Percentiles rank a stretch among this genome's conserved stretches.
Conservation (phyloP, 148 eudicot species). For the Rhododendron ferrugineum region DNA sequence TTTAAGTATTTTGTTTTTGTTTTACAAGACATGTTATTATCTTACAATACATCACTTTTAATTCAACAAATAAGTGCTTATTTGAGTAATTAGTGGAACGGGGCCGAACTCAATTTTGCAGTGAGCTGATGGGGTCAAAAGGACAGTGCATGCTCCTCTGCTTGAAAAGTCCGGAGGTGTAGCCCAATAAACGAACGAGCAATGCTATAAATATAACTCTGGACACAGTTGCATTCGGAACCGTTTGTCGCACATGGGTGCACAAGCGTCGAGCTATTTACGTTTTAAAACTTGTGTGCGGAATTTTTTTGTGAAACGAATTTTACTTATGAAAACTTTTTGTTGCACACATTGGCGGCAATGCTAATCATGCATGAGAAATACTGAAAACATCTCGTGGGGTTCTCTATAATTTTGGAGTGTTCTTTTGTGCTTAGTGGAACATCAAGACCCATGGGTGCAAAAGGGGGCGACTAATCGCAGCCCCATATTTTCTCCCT, state of each 20-base stretch:
- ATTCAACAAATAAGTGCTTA: too few species aligned
- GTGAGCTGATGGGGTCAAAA: neutral
- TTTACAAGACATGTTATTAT: too few species aligned
- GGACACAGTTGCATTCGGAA: too few species aligned
- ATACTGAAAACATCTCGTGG: neutral
- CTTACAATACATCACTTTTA: too few species aligned
- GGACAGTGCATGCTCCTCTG: neutral
- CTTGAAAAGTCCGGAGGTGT: neutral
- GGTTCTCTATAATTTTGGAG: neutral
- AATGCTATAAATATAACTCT: neutral
- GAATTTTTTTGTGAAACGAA: too few species aligned
- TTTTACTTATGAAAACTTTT: neutral
- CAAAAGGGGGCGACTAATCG: too few species aligned
- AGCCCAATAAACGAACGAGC: too few species aligned
- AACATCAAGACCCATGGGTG: neutral
- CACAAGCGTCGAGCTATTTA: neutral
- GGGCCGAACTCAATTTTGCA: too few species aligned
- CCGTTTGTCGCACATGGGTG: neutral
- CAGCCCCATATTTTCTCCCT: too few species aligned
- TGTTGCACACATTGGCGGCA: neutral
- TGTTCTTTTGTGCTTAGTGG: neutral
- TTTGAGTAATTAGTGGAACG: too few species aligned
- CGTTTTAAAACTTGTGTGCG: neutral
- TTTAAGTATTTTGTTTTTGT: too few species aligned
- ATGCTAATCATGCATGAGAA: neutral